Conservation (phyloP, 176 grass and related monocot species). For the Cenchrus americanus region DNA sequence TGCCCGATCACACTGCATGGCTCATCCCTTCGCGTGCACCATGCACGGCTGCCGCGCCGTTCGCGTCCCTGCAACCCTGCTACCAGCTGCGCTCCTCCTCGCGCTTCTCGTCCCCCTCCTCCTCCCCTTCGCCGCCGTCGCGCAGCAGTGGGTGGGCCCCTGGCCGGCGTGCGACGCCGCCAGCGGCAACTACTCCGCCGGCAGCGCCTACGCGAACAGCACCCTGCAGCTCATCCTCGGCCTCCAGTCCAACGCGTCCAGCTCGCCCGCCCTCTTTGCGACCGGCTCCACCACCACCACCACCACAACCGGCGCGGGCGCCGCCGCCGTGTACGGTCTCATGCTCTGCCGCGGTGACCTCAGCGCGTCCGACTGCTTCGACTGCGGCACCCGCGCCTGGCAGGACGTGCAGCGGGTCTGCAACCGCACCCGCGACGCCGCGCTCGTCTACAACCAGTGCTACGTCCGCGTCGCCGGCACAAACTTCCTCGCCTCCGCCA, state of each 20-base stretch:
- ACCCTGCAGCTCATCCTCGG: slow-evolving; percentile 1
- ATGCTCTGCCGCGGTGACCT: slow-evolving; percentile 56
- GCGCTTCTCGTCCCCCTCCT: background rate
- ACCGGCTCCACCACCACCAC: background rate
- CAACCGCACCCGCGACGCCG: slow-evolving; percentile 1
- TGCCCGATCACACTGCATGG: too few species aligned
- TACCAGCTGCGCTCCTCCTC: background rate
- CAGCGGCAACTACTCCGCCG: slow-evolving; percentile 47
- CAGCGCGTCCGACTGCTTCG: slow-evolving; percentile 19
- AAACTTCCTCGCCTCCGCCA: slow-evolving; percentile 35
- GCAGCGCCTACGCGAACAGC: slow-evolving; percentile 51
- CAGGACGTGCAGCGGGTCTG: slow-evolving; percentile 16
- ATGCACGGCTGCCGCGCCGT: background rate
- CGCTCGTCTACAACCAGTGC: slow-evolving; percentile 53
- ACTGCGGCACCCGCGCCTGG: slow-evolving; percentile 31
- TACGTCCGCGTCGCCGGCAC: slow-evolving; percentile 48
- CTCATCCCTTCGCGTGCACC: too few species aligned
- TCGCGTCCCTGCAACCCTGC: background rate
- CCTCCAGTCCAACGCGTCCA: background rate
- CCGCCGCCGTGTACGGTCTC: slow-evolving; percentile 46
- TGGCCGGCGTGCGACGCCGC: background rate
- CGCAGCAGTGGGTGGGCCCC: slow-evolving; percentile 15
- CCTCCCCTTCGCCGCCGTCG: background rate
- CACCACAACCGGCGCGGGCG: background rate
- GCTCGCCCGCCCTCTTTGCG: slow-evolving; percentile 23